phyloP scores from a whole-genome alignment of 2,329 filamentous ascomycete genomes.

The Madurella mycetomatis region DNA sequence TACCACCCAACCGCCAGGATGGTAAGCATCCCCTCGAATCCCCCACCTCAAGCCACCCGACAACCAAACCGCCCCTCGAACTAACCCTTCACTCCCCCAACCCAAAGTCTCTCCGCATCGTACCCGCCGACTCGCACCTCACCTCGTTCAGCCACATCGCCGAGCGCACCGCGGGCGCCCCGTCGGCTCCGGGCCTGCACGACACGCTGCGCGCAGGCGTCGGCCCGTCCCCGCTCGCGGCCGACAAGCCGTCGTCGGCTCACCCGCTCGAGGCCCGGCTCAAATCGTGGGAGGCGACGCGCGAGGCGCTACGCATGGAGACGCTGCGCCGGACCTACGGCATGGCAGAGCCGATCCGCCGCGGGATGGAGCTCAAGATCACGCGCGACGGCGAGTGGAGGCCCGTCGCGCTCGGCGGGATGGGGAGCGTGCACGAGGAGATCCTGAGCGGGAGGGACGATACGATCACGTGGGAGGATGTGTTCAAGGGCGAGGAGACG shows the following conservation, averaged over 20 bases:
- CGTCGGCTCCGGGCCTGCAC: conserved; percentile 88
- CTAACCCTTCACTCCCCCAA: conserved; percentile 15
- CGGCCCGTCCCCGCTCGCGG: conserved; percentile 52
- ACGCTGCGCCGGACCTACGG: conserved; percentile 82
- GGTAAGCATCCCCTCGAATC: conserved; percentile 37
- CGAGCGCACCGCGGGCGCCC: conserved; percentile 62
- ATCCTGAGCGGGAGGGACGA: conserved; percentile 76
- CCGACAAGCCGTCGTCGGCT: conserved; percentile 54
- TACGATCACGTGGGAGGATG: conserved; percentile 86
- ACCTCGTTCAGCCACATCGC: conserved; percentile 59
- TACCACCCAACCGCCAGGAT: conserved; percentile 37
- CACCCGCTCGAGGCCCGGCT: conserved; percentile 93
- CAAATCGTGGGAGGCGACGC: conserved; percentile 82
- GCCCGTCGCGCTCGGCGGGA: conserved; percentile 61
- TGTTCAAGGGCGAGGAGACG: conserved; percentile 76
- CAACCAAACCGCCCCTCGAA: conserved; percentile 18
- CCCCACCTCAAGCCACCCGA: neutral
- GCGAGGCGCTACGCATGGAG: conserved; percentile 84
- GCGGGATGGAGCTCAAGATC: conserved; percentile 94
- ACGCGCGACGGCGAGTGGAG: conserved; percentile 75
- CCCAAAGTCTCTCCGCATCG: conserved; percentile 90
- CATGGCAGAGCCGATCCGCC: conserved; percentile 84
- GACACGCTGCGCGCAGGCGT: conserved; percentile 87
- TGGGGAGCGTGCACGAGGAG: conserved; percentile 76
- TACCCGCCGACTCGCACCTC: conserved; percentile 65